Percentiles rank a stretch among this genome's conserved stretches.
Conservation (phyloP, 768 basidiomycete species). For the Rhodosporidiobolus sp. region DNA sequence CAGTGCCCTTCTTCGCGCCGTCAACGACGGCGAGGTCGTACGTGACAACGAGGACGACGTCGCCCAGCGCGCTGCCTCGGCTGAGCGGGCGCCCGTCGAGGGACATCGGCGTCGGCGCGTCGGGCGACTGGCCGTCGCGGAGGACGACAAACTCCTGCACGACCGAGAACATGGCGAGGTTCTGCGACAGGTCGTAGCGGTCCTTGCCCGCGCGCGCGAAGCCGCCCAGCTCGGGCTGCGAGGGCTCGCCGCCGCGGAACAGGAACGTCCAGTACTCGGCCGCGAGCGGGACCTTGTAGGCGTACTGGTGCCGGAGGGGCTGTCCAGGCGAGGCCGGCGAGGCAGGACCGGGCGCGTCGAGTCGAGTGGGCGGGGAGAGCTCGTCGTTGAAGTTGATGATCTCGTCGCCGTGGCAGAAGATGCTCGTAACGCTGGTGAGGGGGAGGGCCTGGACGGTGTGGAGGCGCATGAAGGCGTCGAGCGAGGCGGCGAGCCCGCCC, state of each 20-base stretch:
- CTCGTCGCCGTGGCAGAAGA: slow-evolving; percentile 35
- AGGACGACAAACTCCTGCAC: slow-evolving; percentile 42
- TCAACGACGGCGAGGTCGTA: slow-evolving; percentile 39
- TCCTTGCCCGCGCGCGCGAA: slow-evolving; percentile 20
- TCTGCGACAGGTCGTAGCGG: slow-evolving; percentile 28
- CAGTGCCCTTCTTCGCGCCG: background rate
- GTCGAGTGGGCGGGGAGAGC: background rate
- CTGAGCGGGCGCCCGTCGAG: background rate
- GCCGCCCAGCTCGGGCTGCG: background rate
- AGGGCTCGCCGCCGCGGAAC: slow-evolving; percentile 14
- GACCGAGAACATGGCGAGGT: slow-evolving; percentile 34
- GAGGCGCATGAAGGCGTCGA: slow-evolving; percentile 30
- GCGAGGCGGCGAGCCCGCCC: background rate
- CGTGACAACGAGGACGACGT: slow-evolving; percentile 41
- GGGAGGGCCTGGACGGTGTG: slow-evolving; percentile 29
- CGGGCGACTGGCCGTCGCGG: no score
- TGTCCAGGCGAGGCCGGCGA: background rate
- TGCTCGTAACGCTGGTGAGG: slow-evolving; percentile 35
- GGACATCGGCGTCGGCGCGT: background rate
- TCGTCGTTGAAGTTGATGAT: slow-evolving; percentile 32
- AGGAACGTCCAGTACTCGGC: slow-evolving; percentile 37
- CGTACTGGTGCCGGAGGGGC: slow-evolving; percentile 23
- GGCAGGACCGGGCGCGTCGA: background rate
- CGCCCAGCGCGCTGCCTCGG: slow-evolving; percentile 33
- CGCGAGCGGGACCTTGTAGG: slow-evolving; percentile 38